Evolutionary conservation across 306 rosid genomes (phyloP), one percentile per base, ranked within the genome.

Genomic region (Lagenaria siceraria): DNA sequence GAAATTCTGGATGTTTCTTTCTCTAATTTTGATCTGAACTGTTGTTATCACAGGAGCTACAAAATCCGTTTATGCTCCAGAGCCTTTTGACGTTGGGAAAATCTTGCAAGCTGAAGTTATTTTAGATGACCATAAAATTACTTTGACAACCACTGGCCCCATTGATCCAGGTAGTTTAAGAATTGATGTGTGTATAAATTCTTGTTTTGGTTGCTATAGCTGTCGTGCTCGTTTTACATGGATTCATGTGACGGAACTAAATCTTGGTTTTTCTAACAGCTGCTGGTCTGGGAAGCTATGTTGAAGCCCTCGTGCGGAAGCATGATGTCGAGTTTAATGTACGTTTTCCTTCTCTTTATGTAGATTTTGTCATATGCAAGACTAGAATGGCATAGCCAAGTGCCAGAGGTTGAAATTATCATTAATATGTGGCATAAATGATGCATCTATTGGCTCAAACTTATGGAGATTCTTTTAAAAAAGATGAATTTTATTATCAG

Each of bases 211-310:
- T 46, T 46, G n/a, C 56, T 46, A 46, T 70, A 7, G 38, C 56
- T 24, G 56, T 70, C 27, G 22, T 19, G 8, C 40, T 71, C 43
- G 75, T 65, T 65, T 36, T 65, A 46, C 31, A 21, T 43, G 58
- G 29, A 48, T 15, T 48, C 21, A 48, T 71, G 24, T 18, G 14
- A 48, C 1, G 40, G 11, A 71, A 71, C 76, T 71, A 27, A 71
- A 46, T 70, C n/a, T 71, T 71, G 60, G 78, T 70, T 81, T 82
- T 76, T 48, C 81, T 54, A 82, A 58, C 98, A 93, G 98, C 98
- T 87, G 91, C 95, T 87, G 98, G 98, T 77, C 82, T 93, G 89
- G 98, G 98, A 82, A 90, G 87, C 83, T 90, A 93, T 80, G 96
- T 93, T 29, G 98, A 93, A 86, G 96, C 96, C 58, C 98, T 93